phyloP scores from a whole-genome alignment of 345 rosid species.

The Citrus sp. region DNA sequence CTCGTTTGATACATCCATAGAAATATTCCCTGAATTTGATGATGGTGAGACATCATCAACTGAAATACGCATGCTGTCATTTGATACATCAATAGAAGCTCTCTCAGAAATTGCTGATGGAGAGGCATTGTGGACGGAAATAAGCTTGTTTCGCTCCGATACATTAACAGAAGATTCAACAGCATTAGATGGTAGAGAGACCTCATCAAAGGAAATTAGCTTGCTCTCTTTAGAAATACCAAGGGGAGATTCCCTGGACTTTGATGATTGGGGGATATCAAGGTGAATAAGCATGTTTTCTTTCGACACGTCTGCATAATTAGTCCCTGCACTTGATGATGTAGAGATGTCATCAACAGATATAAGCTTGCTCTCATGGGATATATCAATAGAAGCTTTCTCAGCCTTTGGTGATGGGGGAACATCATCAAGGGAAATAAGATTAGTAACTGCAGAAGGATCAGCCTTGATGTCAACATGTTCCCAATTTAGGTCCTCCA shows the following conservation, averaged over 20 bases:
- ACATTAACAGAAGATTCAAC: constrained; percentile 18
- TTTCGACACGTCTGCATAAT: background rate
- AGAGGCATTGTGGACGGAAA: constrained; percentile 20
- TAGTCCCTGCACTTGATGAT: constrained; percentile 11
- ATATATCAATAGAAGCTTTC: constrained; percentile 24
- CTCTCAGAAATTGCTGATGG: constrained; percentile 19
- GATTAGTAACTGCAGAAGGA: constrained; percentile 25
- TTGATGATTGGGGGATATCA: constrained; percentile 10
- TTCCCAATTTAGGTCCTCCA: constrained; percentile 42
- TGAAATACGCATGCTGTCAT: constrained; percentile 23
- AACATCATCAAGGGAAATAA: constrained; percentile 37
- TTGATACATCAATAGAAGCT: constrained; percentile 19
- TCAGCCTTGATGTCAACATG: constrained; percentile 21
- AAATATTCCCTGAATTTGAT: constrained; percentile 9
- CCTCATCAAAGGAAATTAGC: constrained; percentile 19
- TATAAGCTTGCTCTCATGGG: constrained; percentile 24
- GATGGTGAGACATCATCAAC: constrained; percentile 23
- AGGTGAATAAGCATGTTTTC: constrained; percentile 20
- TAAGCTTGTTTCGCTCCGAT: background rate
- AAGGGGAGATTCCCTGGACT: constrained; percentile 6
- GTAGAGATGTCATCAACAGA: constrained; percentile 21
- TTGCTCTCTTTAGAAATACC: constrained; percentile 16
- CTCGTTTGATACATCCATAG: constrained; percentile 14
- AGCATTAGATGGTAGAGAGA: constrained; percentile 17
- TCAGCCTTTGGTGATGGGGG: constrained; percentile 21